These are phyloP conservation scores for Rhododendron williamsianum DNA, from an alignment of 148 eudicot species.

Conservation along the genomic window DNA sequence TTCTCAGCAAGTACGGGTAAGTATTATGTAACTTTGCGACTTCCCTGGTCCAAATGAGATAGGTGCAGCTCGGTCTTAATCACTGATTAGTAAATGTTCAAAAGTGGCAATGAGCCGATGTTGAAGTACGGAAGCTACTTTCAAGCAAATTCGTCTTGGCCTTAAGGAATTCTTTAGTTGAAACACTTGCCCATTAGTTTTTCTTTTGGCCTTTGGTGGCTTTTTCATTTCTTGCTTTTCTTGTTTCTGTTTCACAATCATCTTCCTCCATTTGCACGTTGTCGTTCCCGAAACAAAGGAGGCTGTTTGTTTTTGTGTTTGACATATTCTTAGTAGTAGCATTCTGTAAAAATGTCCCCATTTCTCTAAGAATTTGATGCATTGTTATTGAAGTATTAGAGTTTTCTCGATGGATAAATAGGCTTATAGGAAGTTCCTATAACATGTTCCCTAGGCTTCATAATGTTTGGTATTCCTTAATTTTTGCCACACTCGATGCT, in stretches of 20 bases:
- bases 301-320: background rate
- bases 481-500: background rate
- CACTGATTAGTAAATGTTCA: background rate
- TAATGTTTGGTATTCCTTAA: background rate
- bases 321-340: background rate
- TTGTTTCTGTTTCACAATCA: background rate
- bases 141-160: background rate
- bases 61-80: background rate
- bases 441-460: background rate
- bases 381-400: background rate
- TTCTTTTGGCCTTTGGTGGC: background rate
- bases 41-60: background rate
- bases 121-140: background rate
- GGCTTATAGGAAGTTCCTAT: background rate
- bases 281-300: background rate
- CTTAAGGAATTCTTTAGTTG: background rate
- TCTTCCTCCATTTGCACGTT: background rate
- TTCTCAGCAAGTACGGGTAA: slow-evolving; percentile 72
- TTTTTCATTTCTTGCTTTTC: background rate
- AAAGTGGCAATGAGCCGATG: background rate
- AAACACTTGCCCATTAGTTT: background rate
- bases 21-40: slow-evolving; percentile 6
- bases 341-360: background rate
- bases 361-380: background rate
- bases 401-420: background rate